phyloP scores from a whole-genome alignment of 73 alveolate genomes.

The Vitrella brassicaformis region DNA sequence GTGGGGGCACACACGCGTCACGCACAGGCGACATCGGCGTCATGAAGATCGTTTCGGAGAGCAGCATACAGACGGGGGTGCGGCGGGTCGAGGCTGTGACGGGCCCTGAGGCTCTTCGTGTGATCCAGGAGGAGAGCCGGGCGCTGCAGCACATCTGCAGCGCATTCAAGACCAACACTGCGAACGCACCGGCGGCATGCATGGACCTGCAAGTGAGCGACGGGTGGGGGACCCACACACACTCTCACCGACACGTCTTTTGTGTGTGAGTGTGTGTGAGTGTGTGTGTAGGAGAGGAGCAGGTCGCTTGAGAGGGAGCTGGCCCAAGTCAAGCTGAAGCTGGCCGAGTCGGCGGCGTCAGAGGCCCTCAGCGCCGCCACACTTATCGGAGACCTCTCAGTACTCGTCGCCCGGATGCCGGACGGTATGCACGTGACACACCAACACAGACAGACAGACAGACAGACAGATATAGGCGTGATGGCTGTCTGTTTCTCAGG shows the following conservation, averaged over 20 bases:
- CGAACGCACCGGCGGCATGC: not conserved
- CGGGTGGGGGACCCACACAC: no score
- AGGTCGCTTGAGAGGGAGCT: no score
- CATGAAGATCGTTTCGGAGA: not conserved
- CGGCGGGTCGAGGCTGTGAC: not conserved
- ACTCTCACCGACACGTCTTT: not conserved
- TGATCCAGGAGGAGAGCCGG: not conserved
- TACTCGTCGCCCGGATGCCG: not conserved
- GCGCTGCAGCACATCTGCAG: not conserved
- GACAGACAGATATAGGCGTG: no score
- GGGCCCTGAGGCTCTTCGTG: not conserved
- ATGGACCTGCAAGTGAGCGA: not conserved
- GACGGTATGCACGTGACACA: no score
- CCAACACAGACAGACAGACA: no score
- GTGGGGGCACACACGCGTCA: conserved; percentile 5
- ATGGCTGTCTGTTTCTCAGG: no score
- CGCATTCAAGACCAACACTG: not conserved
- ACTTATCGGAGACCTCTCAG: not conserved
- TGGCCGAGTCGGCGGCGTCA: no score
- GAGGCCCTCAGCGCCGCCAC: no score
- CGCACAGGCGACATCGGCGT: not conserved
- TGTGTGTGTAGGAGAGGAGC: not conserved
- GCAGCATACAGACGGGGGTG: not conserved
- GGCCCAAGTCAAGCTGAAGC: no score
- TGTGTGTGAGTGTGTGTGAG: not conserved